These are phyloP conservation scores for Calocybe indica DNA, from an alignment of 768 basidiomycete genomes.

Conservation along the genomic window DNA sequence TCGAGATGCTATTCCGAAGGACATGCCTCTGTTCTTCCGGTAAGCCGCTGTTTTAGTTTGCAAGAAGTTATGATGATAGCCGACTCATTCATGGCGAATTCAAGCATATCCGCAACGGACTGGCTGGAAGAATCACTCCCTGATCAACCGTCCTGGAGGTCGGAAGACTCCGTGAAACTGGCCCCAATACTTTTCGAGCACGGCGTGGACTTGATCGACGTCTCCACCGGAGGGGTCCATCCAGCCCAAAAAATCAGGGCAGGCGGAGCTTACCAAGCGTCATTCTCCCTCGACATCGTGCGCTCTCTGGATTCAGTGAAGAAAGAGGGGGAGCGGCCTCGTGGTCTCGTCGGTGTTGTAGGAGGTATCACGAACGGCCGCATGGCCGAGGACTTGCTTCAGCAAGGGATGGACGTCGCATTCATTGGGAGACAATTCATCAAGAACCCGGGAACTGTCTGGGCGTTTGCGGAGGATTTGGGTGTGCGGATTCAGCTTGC, in stretches of 20 bases:
- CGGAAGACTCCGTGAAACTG: constrained; percentile 55
- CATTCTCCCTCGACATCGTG: not conserved
- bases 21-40: constrained; percentile 72
- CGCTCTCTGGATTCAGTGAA: not conserved
- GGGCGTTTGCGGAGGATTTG: constrained; percentile 46
- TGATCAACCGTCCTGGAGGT: constrained; percentile 59
- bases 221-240: constrained; percentile 41
- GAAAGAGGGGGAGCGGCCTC: constrained; percentile 1
- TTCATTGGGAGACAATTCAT: constrained; percentile 46
- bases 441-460: constrained; percentile 46
- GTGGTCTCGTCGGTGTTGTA: not conserved
- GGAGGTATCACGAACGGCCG: constrained; percentile 48
- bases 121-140: constrained; percentile 59
- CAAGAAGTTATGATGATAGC: not conserved
- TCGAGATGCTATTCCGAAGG: constrained; percentile 48
- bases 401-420: constrained; percentile 53
- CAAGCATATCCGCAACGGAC: constrained; percentile 65
- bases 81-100: not conserved
- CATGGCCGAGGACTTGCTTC: constrained; percentile 48
- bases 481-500: constrained; percentile 37
- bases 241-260: not conserved
- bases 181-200: constrained; percentile 39
- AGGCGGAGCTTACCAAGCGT: not conserved
- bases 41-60: constrained; percentile 17
- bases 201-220: constrained; percentile 59